Conservation (phyloP, 306 rosid species). For the Fragaria vesca region DNA sequence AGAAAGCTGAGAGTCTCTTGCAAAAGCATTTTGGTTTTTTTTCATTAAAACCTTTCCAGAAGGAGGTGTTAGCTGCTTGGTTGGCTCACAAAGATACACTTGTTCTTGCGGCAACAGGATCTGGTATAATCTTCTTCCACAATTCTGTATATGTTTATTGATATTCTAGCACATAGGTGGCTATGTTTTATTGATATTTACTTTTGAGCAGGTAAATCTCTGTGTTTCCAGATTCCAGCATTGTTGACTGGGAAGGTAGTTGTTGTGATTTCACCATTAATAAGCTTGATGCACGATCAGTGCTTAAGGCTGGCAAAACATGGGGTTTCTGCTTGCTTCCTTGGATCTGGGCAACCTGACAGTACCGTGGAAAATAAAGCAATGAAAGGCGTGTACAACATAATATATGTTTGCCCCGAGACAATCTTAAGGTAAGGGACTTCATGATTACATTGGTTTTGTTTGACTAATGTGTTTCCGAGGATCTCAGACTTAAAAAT, state of each 20-base stretch:
- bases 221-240: conserved; percentile 95
- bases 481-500: not conserved
- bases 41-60: conserved; percentile 67
- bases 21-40: conserved; percentile 68
- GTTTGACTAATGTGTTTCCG: not conserved
- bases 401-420: conserved; percentile 87
- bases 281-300: conserved; percentile 96
- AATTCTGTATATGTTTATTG: conserved; percentile 1
- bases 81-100: conserved; percentile 62
- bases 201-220: conserved; percentile 76
- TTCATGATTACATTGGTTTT: not conserved
- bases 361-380: conserved; percentile 79
- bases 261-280: conserved; percentile 90
- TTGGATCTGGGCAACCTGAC: conserved; percentile 95
- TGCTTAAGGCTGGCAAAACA: conserved; percentile 76
- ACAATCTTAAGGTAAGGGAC: conserved; percentile 57
- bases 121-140: conserved; percentile 50
- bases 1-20: conserved; percentile 44
- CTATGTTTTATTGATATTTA: conserved; percentile 13
- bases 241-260: conserved; percentile 90
- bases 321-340: conserved; percentile 88
- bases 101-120: conserved; percentile 93
- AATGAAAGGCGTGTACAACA: conserved; percentile 73
- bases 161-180: conserved; percentile 16
- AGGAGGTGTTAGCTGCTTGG: conserved; percentile 80